These are phyloP conservation scores for Fusarium brachygibbosum DNA, from an alignment of 2,329 filamentous ascomycete genomes.

Conservation along the genomic window DNA sequence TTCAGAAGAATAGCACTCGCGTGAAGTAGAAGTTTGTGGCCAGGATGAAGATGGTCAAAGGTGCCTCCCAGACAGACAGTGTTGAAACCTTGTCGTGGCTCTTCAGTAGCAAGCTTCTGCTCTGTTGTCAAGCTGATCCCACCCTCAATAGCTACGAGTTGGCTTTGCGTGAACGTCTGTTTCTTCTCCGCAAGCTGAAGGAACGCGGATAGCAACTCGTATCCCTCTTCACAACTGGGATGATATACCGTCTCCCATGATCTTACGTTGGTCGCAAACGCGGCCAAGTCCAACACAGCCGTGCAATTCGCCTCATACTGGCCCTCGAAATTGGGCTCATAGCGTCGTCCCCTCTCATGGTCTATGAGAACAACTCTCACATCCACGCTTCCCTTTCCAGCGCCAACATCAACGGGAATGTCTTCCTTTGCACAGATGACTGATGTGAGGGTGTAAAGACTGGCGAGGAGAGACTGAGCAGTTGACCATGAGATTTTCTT, in stretches of 20 bases:
- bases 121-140: constrained; percentile 61
- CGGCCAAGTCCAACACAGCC: constrained; percentile 62
- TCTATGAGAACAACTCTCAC: constrained; percentile 80
- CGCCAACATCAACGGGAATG: constrained; percentile 69
- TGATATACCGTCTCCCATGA: constrained; percentile 77
- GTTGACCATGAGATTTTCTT: constrained; percentile 71
- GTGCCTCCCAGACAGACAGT: constrained; percentile 87
- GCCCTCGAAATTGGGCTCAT: constrained; percentile 53
- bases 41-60: constrained; percentile 95
- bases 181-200: constrained; percentile 61
- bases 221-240: constrained; percentile 74
- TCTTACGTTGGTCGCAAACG: constrained; percentile 66
- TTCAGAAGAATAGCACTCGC: constrained; percentile 81
- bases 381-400: constrained; percentile 77
- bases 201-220: constrained; percentile 67
- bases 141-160: constrained; percentile 66
- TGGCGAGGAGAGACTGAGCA: constrained; percentile 81
- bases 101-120: not conserved
- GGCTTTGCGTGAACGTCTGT: constrained; percentile 63
- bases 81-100: constrained; percentile 42
- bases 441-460: constrained; percentile 82
- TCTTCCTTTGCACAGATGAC: constrained; percentile 75
- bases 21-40: constrained; percentile 96
- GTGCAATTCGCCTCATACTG: constrained; percentile 61
- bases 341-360: constrained; percentile 60